phyloP scores from a whole-genome alignment of 768 basidiomycete species.

The Boletus rubropictus region DNA sequence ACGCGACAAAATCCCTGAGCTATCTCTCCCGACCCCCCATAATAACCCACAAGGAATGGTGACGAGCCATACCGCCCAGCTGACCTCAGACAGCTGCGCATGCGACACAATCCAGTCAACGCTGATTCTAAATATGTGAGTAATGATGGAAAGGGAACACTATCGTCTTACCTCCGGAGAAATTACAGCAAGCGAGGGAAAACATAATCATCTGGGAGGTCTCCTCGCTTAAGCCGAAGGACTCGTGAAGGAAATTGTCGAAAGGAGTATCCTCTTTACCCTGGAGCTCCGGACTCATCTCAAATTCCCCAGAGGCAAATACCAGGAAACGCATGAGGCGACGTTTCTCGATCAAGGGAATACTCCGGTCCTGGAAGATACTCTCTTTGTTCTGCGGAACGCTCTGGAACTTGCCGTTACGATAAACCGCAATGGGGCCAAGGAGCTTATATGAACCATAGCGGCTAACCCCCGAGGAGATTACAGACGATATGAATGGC shows the following conservation, averaged over 20 bases:
- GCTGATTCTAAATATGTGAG: constrained; percentile 51
- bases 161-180: constrained; percentile 45
- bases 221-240: constrained; percentile 57
- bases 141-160: neutral
- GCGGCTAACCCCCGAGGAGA: constrained; percentile 78
- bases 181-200: constrained; percentile 68
- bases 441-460: constrained; percentile 90
- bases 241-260: constrained; percentile 52
- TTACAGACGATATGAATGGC: constrained; percentile 68
- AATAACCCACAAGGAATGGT: constrained; percentile 90
- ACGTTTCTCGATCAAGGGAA: constrained; percentile 79
- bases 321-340: constrained; percentile 88
- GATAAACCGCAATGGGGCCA: constrained; percentile 60
- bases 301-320: constrained; percentile 75
- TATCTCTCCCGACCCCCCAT: constrained; percentile 89
- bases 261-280: constrained; percentile 55
- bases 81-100: constrained; percentile 70
- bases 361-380: constrained; percentile 78
- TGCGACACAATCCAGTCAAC: constrained; percentile 57
- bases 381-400: constrained; percentile 92
- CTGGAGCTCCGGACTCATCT: constrained; percentile 51
- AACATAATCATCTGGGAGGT: constrained; percentile 62
- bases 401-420: constrained; percentile 42
- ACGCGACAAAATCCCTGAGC: constrained; percentile 88
- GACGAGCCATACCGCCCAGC: constrained; percentile 82